Evolutionary conservation across 352 stramenopile genomes (phyloP), one percentile per base, ranked within the genome.

Genomic region (Pythium phragmiticola): DNA sequence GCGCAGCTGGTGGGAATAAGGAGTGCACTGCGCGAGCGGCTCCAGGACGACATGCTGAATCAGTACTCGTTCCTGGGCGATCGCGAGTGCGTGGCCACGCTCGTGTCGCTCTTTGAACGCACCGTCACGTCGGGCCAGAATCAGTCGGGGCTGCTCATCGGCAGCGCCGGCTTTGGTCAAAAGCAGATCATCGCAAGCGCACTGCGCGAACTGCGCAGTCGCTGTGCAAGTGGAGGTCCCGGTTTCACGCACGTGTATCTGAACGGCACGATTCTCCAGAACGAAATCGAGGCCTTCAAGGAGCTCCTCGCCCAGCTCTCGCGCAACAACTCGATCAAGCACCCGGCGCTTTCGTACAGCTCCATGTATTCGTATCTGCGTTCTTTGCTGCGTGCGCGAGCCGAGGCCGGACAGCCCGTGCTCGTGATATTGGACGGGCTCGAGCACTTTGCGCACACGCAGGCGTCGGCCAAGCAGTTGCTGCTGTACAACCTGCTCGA

Each of bases 311-410:
- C 83, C 42, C 83, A 93, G 63, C 76, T 95, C 9, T 77, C 80
- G 41, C 72, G 64, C 3, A 68, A 83, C 51, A 75, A 73, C 2
- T 57, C 73, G 7, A 73, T 92, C 42, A 90, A 91, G 58, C 81
- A 91, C 50, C 73, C 74, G 11, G 84, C 90, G 58, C 65, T 93
- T 21, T 86, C 84, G 11, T 95, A 92, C 60, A 89, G 73, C 74
- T 92, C 85, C 56, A 93, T 95, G 84, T 93, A 95, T 69, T 75
- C 78, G 50, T 92, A 92, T 57, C 70, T 95, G 42, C 81, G 85
- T n/a, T 66, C 72, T 37, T 63, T 95, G 36, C 67, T 95, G 34
- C 72, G 77, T 1, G 65, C 78, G 7, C 88, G 80, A 51, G 80
- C 80, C 7, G 59, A 70, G 2, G 66, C 68, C 28, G 67, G 76